Percentiles rank a stretch among this genome's conserved stretches.
These are phyloP conservation scores for Chloromonas sp. DNA, from an alignment of 163 green algal genomes.

Conservation along the genomic window DNA sequence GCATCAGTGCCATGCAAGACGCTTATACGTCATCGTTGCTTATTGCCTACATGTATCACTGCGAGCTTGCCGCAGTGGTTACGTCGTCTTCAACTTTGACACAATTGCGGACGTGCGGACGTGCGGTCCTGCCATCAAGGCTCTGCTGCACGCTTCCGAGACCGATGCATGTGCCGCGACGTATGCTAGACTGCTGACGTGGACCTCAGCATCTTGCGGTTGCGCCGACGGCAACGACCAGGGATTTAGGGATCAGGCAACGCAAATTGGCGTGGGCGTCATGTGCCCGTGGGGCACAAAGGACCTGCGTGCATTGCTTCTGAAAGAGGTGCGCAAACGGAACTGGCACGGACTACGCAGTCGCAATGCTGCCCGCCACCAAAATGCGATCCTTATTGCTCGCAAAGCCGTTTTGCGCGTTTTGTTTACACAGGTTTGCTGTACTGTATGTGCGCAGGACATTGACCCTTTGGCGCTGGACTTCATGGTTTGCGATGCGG, in stretches of 20 bases:
- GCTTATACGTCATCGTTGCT: too few species aligned
- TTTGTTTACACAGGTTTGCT: not conserved
- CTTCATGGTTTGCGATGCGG: constrained; percentile 66
- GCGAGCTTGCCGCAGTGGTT: not conserved
- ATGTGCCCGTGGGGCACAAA: not conserved
- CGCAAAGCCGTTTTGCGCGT: not conserved
- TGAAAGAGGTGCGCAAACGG: not conserved
- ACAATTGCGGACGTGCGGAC: not conserved
- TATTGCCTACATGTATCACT: too few species aligned
- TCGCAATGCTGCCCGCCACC: too few species aligned
- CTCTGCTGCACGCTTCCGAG: not conserved
- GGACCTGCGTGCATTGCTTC: not conserved
- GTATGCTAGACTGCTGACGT: too few species aligned
- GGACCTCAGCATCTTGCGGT: too few species aligned
- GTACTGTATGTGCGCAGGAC: constrained; percentile 28
- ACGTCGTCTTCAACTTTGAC: not conserved
- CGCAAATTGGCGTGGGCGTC: not conserved
- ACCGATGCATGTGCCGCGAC: not conserved
- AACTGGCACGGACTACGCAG: too few species aligned
- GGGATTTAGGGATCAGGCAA: too few species aligned
- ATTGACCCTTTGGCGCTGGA: constrained; percentile 48
- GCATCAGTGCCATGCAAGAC: too few species aligned
- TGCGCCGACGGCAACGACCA: too few species aligned
- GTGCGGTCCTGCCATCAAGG: not conserved
- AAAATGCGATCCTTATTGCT: too few species aligned